These are phyloP conservation scores for Dispira simplex DNA, from an alignment of 192 early-diverging fungal species.

Conservation along the genomic window DNA sequence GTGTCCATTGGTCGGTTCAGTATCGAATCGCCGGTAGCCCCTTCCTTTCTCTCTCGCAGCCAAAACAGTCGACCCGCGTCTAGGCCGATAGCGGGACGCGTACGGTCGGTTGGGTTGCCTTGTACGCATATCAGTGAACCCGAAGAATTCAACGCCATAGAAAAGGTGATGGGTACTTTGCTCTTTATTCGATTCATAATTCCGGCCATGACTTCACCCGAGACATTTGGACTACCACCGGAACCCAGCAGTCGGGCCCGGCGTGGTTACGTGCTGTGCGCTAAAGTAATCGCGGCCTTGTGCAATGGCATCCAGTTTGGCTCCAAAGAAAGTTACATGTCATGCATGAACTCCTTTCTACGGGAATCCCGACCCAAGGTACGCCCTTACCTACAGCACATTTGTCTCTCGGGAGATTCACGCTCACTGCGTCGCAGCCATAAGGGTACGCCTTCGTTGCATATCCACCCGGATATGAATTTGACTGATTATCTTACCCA, in stretches of 20 bases:
- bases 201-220: conserved; percentile 39
- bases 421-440: not conserved
- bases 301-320: conserved; percentile 49
- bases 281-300: conserved; percentile 37
- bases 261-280: conserved; percentile 34
- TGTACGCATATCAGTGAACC: conserved; percentile 11
- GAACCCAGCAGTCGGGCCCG: conserved; percentile 19
- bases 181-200: conserved; percentile 39
- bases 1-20: conserved; percentile 6
- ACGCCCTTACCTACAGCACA: not conserved
- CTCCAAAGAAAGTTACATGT: conserved; percentile 34
- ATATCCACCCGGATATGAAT: conserved; percentile 1
- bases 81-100: too few relatives aligned
- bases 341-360: conserved; percentile 31
- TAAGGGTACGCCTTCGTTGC: not conserved
- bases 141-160: conserved; percentile 38
- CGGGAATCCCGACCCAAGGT: conserved; percentile 24
- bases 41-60: conserved; percentile 19
- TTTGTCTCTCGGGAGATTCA: conserved; percentile 10
- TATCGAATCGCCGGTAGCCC: conserved; percentile 10
- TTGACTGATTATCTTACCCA: not conserved
- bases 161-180: conserved; percentile 53
- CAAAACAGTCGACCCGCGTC: too few relatives aligned
- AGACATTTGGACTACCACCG: conserved; percentile 29
- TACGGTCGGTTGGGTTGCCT: too few relatives aligned